These are phyloP conservation scores for Chlamydomonas sp. DNA, from an alignment of 139 green algal genomes.

Conservation along the genomic window DNA sequence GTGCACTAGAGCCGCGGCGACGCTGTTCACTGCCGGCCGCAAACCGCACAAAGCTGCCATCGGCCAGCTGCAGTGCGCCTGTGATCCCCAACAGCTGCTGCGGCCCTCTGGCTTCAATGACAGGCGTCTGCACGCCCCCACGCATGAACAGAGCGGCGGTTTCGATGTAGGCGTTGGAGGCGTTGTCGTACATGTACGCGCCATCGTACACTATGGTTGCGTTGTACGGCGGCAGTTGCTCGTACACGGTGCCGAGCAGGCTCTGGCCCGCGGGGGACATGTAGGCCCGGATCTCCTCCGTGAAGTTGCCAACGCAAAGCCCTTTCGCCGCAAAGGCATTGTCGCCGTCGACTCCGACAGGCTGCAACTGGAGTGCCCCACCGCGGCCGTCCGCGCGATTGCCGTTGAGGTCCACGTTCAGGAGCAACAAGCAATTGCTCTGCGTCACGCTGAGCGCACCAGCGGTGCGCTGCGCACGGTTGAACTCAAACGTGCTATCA, in stretches of 20 bases:
- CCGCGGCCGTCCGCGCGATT: neutral
- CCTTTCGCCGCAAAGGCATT: neutral
- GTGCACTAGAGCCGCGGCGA: too few relatives aligned
- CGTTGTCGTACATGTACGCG: neutral
- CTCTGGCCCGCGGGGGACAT: neutral
- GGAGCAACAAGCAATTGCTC: neutral
- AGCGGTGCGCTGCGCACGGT: neutral
- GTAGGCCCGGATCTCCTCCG: neutral
- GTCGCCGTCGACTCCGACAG: neutral
- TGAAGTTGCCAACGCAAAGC: constrained; percentile 11
- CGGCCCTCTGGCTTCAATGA: neutral
- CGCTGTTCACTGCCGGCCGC: constrained; percentile 5
- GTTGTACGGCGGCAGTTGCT: neutral
- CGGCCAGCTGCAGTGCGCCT: too few relatives aligned
- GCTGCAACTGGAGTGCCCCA: constrained; percentile 23
- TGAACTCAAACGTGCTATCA: neutral
- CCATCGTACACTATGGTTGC: constrained; percentile 24
- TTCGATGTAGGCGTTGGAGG: too few relatives aligned
- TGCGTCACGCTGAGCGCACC: constrained; percentile 10
- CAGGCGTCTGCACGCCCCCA: neutral
- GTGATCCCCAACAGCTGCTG: neutral
- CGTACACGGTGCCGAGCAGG: neutral
- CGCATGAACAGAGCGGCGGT: neutral
- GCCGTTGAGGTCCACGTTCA: neutral
- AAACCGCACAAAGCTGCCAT: neutral